These are phyloP conservation scores for Podaxis carcinomalis DNA, from an alignment of 768 basidiomycete species.

Conservation along the genomic window DNA sequence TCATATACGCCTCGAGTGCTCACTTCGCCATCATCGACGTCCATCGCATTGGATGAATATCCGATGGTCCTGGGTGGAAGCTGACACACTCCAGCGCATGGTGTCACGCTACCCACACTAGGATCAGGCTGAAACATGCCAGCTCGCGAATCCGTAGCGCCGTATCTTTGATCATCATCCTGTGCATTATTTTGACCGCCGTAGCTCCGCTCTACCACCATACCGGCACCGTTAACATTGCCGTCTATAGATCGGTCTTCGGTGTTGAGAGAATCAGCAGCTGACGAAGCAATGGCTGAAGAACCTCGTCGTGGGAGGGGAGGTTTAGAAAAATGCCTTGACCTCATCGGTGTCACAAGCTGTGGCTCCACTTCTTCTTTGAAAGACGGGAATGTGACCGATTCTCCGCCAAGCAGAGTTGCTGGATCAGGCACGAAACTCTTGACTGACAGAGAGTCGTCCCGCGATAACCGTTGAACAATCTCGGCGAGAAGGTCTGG, in stretches of 20 bases:
- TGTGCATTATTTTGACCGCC: background rate
- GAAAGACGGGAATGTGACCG: slow-evolving; percentile 6
- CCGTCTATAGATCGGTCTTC: background rate
- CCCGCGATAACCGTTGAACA: slow-evolving; percentile 44
- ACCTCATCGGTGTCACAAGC: slow-evolving; percentile 1
- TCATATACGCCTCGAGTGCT: background rate
- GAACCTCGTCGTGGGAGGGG: slow-evolving; percentile 1
- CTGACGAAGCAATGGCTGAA: background rate
- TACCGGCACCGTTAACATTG: background rate
- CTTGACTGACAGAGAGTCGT: slow-evolving; percentile 57
- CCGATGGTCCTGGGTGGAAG: background rate
- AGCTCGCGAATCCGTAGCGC: background rate
- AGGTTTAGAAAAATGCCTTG: slow-evolving; percentile 11
- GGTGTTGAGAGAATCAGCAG: background rate
- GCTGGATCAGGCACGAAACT: slow-evolving; percentile 43
- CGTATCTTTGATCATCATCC: background rate
- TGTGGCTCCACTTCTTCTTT: background rate
- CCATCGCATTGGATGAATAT: background rate
- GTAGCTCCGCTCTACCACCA: background rate
- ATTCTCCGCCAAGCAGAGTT: background rate
- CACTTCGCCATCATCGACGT: background rate
- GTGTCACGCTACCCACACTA: background rate
- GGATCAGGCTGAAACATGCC: background rate
- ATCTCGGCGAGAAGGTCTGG: slow-evolving; percentile 35
- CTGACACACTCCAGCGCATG: background rate